Conservation (phyloP, 805 yeast genomes). For the Candida nonsorbophila region DNA sequence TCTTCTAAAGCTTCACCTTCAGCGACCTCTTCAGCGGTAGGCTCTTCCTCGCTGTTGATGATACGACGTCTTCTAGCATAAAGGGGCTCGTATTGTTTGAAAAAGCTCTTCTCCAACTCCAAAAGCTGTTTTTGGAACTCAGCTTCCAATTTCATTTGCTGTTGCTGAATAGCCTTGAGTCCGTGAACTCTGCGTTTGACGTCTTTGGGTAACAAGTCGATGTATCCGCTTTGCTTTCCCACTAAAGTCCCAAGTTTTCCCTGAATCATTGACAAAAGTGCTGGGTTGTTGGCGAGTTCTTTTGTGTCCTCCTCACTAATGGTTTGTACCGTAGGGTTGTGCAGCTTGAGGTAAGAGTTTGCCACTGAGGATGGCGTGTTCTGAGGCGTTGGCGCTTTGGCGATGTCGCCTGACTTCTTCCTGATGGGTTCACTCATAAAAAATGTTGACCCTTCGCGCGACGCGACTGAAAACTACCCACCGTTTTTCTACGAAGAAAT, state of each 20-base stretch:
- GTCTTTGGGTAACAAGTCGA: conserved; percentile 63
- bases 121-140: conserved; percentile 87
- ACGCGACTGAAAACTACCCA: conserved; percentile 1
- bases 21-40: conserved; percentile 71
- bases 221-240: conserved; percentile 84
- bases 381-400: conserved; percentile 96
- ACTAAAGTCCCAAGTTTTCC: conserved; percentile 80
- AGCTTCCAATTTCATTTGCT: conserved; percentile 78
- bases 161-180: conserved; percentile 73
- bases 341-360: conserved; percentile 62
- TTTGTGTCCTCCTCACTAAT: conserved; percentile 62
- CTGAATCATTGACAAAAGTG: conserved; percentile 79
- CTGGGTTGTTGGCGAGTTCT: conserved; percentile 72
- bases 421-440: conserved; percentile 85
- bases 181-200: conserved; percentile 78
- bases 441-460: not conserved
- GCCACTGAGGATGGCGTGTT: conserved; percentile 92
- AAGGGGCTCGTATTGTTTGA: conserved; percentile 67
- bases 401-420: conserved; percentile 62
- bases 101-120: conserved; percentile 78
- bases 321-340: conserved; percentile 55
- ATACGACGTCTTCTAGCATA: conserved; percentile 69
- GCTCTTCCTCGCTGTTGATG: conserved; percentile 69
- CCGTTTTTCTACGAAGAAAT: too few species aligned
- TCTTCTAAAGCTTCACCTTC: conserved; percentile 71